These are phyloP conservation scores for Stenogyne calaminthoides DNA, from an alignment of 305 asterid genomes.

Conservation along the genomic window DNA sequence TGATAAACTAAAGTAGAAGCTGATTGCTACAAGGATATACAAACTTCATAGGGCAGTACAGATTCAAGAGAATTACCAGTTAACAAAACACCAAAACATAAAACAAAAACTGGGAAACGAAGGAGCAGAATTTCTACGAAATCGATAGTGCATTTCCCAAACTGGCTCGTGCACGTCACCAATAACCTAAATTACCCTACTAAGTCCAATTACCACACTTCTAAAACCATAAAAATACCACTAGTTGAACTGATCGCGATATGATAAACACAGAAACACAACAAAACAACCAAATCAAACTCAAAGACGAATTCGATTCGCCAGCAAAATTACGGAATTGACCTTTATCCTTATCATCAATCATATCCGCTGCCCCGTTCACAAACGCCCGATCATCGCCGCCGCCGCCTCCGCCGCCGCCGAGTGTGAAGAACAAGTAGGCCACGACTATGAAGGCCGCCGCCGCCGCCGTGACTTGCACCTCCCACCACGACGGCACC, in stretches of 20 bases:
- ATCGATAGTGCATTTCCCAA: constrained; percentile 13
- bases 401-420: constrained; percentile 38
- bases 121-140: constrained; percentile 23
- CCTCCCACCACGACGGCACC: constrained; percentile 96
- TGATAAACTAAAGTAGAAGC: constrained; percentile 4
- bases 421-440: constrained; percentile 64
- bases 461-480: constrained; percentile 76
- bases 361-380: constrained; percentile 34
- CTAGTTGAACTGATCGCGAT: constrained; percentile 24
- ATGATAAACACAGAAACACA: constrained; percentile 21
- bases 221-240: constrained; percentile 9
- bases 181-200: constrained; percentile 5
- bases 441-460: constrained; percentile 69
- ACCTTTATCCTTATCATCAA: constrained; percentile 64
- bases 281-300: background rate
- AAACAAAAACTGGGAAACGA: background rate
- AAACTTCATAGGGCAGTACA: background rate
- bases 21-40: background rate
- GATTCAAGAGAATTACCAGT: background rate
- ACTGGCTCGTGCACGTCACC: constrained; percentile 8
- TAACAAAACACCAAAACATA: background rate
- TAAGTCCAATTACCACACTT: constrained; percentile 21
- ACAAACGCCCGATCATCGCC: constrained; percentile 51
- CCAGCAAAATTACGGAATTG: constrained; percentile 26
- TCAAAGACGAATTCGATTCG: constrained; percentile 23